phyloP scores from a whole-genome alignment of 495 filamentous ascomycete species.

The Tuber calosporum region DNA sequence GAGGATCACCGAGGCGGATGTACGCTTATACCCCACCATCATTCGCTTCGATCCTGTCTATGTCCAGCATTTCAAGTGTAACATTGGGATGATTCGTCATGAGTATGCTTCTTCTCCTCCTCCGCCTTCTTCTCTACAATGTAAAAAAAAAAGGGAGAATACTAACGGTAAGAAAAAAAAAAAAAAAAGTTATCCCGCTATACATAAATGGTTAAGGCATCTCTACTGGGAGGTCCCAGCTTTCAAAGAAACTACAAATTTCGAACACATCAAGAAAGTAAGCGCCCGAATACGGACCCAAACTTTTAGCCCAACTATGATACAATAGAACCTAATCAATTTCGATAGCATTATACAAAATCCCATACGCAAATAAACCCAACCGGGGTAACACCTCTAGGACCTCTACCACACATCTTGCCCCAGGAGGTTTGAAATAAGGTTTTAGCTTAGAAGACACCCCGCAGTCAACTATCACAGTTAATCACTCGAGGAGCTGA shows the following conservation, averaged over 20 bases:
- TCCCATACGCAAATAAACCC: slow-evolving; percentile 57
- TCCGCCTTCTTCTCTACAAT: not conserved
- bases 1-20: slow-evolving; percentile 69
- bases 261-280: slow-evolving; percentile 57
- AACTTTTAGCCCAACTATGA: not conserved
- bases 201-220: slow-evolving; percentile 62
- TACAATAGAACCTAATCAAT: not conserved
- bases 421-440: slow-evolving; percentile 25
- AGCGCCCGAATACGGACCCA: slow-evolving; percentile 32
- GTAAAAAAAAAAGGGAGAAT: not conserved
- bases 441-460: not conserved
- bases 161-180: slow-evolving; percentile 1
- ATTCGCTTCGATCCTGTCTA: slow-evolving; percentile 82
- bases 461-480: not conserved
- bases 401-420: slow-evolving; percentile 58
- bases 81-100: slow-evolving; percentile 70
- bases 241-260: slow-evolving; percentile 64
- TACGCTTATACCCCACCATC: slow-evolving; percentile 75
- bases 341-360: slow-evolving; percentile 48
- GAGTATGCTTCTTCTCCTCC: slow-evolving; percentile 48
- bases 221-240: slow-evolving; percentile 66
- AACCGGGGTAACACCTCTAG: slow-evolving; percentile 56
- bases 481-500: not conserved
- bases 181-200: slow-evolving; percentile 60
- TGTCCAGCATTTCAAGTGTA: slow-evolving; percentile 92